Evolutionary conservation across 805 yeast genomes (phyloP).

Genomic region (Lipomyces sp.): DNA sequence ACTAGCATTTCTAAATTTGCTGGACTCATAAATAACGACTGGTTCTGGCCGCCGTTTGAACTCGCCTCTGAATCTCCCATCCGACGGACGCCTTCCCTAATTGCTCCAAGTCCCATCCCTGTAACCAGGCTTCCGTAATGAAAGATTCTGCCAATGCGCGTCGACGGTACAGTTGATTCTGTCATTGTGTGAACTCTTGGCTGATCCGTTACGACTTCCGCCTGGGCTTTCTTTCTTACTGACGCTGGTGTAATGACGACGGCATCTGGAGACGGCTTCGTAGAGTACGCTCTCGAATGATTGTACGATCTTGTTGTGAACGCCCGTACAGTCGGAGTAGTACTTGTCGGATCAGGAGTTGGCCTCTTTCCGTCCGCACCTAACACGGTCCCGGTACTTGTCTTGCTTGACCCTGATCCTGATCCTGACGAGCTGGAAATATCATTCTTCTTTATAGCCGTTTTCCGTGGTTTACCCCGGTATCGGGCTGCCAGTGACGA

Average conservation of each 20-base stretch:
- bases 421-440: neutral
- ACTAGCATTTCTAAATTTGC: slow-evolving; percentile 87
- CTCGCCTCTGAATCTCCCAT: slow-evolving; percentile 50
- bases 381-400: neutral
- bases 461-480: slow-evolving; percentile 10
- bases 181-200: slow-evolving; percentile 16
- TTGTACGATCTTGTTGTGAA: slow-evolving; percentile 9
- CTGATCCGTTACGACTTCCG: slow-evolving; percentile 11
- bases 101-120: slow-evolving; percentile 82
- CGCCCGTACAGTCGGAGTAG: neutral
- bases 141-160: slow-evolving; percentile 84
- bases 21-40: slow-evolving; percentile 72
- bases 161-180: slow-evolving; percentile 76
- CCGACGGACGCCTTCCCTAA: slow-evolving; percentile 75
- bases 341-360: neutral
- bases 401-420: neutral
- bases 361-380: slow-evolving; percentile 2
- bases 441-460: neutral
- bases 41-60: slow-evolving; percentile 42
- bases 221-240: neutral
- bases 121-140: slow-evolving; percentile 95
- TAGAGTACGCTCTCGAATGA: neutral
- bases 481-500: slow-evolving; percentile 27
- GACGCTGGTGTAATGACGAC: slow-evolving; percentile 1
- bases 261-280: neutral